Conservation (phyloP, 208 protist genomes). For the Naegleria gruberi region DNA sequence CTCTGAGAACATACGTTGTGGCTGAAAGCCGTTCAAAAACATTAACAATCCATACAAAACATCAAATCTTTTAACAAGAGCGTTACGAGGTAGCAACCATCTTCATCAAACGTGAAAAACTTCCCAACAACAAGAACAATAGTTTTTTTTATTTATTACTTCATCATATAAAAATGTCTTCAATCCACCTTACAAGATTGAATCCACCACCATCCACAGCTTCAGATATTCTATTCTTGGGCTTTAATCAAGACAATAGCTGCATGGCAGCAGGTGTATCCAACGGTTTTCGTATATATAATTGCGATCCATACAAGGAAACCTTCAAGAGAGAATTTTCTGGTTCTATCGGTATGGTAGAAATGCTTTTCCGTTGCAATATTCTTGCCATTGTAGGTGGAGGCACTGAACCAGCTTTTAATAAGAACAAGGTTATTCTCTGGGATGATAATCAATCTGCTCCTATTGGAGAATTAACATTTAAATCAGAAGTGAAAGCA, state of each 20-base stretch:
- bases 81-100: no score
- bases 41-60: no score
- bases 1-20: no score
- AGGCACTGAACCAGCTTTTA: constrained; percentile 64
- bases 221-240: constrained; percentile 52
- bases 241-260: constrained; percentile 75
- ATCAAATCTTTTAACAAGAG: no score
- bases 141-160: neutral
- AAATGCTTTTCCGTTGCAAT: constrained; percentile 88
- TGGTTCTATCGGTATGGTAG: constrained; percentile 76
- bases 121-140: no score
- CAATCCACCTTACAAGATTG: constrained; percentile 2
- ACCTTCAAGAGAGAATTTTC: constrained; percentile 49
- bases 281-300: constrained; percentile 72
- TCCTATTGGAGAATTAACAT: constrained; percentile 72
- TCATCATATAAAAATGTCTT: neutral
- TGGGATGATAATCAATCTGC: constrained; percentile 80
- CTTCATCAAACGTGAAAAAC: no score
- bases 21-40: no score
- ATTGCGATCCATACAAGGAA: constrained; percentile 74
- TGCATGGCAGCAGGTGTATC: constrained; percentile 67
- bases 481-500: constrained; percentile 65
- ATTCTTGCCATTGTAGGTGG: constrained; percentile 81
- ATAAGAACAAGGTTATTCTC: constrained; percentile 80
- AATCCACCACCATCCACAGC: neutral